Conservation (phyloP, 306 rosid species). For the Gynostemma pentaphyllum region DNA sequence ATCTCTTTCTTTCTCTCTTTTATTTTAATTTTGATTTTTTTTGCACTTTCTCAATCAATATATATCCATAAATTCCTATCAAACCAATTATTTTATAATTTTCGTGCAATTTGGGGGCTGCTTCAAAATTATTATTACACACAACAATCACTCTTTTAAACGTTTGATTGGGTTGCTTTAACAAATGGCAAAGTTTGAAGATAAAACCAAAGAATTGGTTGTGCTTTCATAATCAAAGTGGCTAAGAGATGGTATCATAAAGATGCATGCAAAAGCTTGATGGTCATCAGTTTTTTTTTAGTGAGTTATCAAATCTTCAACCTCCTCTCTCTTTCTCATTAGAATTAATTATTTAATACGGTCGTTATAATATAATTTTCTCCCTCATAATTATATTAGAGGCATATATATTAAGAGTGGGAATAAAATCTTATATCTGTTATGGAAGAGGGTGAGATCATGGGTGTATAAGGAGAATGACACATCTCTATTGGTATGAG, state of each 20-base stretch:
- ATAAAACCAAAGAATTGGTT: conserved; percentile 15
- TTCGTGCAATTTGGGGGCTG: neutral
- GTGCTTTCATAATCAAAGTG: conserved; percentile 30
- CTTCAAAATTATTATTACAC: conserved; percentile 4
- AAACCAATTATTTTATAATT: neutral
- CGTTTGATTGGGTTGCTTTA: neutral
- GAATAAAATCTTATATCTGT: too few relatives aligned
- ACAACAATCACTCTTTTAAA: too few relatives aligned
- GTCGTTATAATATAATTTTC: too few relatives aligned
- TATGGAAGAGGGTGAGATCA: too few relatives aligned
- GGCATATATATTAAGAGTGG: too few relatives aligned
- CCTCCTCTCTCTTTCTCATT: neutral
- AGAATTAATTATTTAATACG: too few relatives aligned
- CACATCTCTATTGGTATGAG: too few relatives aligned
- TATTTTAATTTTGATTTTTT: too few relatives aligned
- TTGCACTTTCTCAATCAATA: too few relatives aligned
- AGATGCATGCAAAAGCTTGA: neutral
- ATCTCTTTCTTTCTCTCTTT: neutral
- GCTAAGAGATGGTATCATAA: neutral
- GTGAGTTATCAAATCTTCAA: neutral
- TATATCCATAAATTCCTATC: too few relatives aligned
- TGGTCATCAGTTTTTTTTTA: neutral
- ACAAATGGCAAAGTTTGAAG: neutral
- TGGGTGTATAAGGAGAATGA: too few relatives aligned
- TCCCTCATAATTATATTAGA: too few relatives aligned